These are phyloP conservation scores for Apostasia shenzhenica DNA, from an alignment of 106 monocot species.

Conservation along the genomic window DNA sequence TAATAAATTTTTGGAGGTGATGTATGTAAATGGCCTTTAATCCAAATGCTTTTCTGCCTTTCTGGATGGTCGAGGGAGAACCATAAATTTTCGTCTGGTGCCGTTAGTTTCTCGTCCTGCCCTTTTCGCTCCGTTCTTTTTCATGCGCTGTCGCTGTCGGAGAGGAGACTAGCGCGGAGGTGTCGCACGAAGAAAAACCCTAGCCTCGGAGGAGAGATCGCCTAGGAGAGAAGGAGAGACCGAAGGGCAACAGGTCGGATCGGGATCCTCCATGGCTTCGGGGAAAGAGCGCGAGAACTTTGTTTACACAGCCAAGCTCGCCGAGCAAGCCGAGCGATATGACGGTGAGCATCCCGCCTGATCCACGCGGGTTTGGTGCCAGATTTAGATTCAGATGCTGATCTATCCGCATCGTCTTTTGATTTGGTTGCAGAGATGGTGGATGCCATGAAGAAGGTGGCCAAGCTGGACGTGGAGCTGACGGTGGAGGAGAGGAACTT, in stretches of 20 bases:
- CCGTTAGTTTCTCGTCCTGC: too few relatives aligned
- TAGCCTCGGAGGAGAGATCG: neutral
- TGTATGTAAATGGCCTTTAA: too few relatives aligned
- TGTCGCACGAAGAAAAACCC: neutral
- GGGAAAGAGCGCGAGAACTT: slow-evolving; percentile 17
- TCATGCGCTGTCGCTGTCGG: neutral
- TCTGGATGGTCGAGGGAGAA: too few relatives aligned
- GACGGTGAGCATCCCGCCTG: neutral
- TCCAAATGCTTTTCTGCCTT: too few relatives aligned
- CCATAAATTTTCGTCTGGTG: too few relatives aligned
- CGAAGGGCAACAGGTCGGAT: neutral
- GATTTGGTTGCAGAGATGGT: slow-evolving; percentile 10
- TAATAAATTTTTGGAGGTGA: too few relatives aligned
- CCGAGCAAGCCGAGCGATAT: slow-evolving; percentile 26
- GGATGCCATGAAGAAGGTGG: slow-evolving; percentile 18
- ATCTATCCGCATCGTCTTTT: neutral
- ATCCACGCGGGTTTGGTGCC: neutral
- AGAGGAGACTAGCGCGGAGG: too few relatives aligned
- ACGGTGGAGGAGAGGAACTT: slow-evolving; percentile 22
- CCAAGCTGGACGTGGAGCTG: slow-evolving; percentile 21
- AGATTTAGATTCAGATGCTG: neutral
- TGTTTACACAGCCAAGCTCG: slow-evolving; percentile 28
- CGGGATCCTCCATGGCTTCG: slow-evolving; percentile 15
- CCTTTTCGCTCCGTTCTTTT: neutral
- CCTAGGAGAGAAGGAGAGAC: neutral